These are phyloP conservation scores for Botryotinia convoluta DNA, from an alignment of 2,329 filamentous ascomycete genomes.

Conservation along the genomic window DNA sequence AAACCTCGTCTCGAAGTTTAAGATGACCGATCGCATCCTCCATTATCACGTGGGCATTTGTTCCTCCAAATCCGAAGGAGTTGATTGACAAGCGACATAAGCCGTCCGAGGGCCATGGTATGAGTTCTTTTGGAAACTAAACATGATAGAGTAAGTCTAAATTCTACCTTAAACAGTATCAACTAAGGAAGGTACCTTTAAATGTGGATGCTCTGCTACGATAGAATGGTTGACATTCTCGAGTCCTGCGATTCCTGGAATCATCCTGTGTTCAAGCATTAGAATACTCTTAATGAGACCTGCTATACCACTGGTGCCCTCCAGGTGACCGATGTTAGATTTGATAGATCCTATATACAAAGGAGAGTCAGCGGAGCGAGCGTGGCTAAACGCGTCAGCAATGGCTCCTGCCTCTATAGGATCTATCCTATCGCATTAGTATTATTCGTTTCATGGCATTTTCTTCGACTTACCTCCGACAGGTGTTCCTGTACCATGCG, in stretches of 20 bases:
- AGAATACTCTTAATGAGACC: constrained; percentile 35
- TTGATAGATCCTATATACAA: constrained; percentile 31
- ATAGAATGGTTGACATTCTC: constrained; percentile 40
- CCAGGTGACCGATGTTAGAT: constrained; percentile 33
- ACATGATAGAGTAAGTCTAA: constrained; percentile 31
- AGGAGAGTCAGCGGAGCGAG: not conserved
- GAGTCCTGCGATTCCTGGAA: constrained; percentile 35
- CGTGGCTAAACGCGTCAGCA: constrained; percentile 18
- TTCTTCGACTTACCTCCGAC: not conserved
- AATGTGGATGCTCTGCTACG: constrained; percentile 6
- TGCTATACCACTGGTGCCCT: constrained; percentile 34
- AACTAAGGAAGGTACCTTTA: constrained; percentile 24
- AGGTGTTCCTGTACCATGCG: constrained; percentile 44
- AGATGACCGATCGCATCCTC: constrained; percentile 19
- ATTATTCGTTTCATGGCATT: not conserved
- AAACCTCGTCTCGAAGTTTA: not conserved
- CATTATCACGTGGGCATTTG: constrained; percentile 26
- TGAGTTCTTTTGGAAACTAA: constrained; percentile 2
- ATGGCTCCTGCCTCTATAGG: constrained; percentile 9
- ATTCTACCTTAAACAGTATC: not conserved
- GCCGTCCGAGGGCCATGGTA: constrained; percentile 21
- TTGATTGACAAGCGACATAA: constrained; percentile 27
- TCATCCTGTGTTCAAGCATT: constrained; percentile 31
- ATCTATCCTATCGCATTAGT: not conserved
- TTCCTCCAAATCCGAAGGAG: constrained; percentile 33